Base-by-base conservation (phyloP, 345 rosid species). In the Rhizophora apiculata region DNA sequence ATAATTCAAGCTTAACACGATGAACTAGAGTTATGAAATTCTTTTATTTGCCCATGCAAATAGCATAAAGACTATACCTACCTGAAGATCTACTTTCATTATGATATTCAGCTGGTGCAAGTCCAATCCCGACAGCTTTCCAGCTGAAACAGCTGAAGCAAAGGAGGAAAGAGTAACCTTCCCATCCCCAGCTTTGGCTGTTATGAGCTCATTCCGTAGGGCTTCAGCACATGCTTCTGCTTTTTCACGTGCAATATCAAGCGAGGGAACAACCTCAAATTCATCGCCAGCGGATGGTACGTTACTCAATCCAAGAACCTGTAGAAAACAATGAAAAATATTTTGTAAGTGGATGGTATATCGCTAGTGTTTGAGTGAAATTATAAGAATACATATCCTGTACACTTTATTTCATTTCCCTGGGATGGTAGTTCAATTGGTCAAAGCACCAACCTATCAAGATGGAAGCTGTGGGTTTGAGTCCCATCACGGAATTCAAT, bases 11-110 rank as follows among this genome's bases (percentile, higher is more conserved):
- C 51, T 66, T 30, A 68, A 46, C 20, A 31, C 21, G 62, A 11
- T 64, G 67, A 59, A 60, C 22, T 52, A 64, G 39, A 15, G 5
- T 68, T 52, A 51, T 9, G 60, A 9, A 29, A 36, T 49, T 24
- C 26, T 68, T 27, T 16, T 27, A 6, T 27, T 24, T 21, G 5
- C 20, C 4, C 4, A 46, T 6, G 26, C 4, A 58, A 22, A 51
- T 19, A 1, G 16, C 37, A 46, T 26, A 60, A 73, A 21, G 63
- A 31, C 57, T 63, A 64, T 34, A 65, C 72, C 72, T 81, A 95
- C 97, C 97, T 95, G 99, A 72, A 95, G 84, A 72, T 95, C 99
- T 21, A 95, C 97, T 83, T 95, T 95, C 87, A 92, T 61, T 68
- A 95, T 85, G 67, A 92, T 80, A 86, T 92, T 95, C 69, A 95